These are phyloP conservation scores for Cardiospermum halicacabum DNA, from an alignment of 345 rosid species.

Conservation along the genomic window DNA sequence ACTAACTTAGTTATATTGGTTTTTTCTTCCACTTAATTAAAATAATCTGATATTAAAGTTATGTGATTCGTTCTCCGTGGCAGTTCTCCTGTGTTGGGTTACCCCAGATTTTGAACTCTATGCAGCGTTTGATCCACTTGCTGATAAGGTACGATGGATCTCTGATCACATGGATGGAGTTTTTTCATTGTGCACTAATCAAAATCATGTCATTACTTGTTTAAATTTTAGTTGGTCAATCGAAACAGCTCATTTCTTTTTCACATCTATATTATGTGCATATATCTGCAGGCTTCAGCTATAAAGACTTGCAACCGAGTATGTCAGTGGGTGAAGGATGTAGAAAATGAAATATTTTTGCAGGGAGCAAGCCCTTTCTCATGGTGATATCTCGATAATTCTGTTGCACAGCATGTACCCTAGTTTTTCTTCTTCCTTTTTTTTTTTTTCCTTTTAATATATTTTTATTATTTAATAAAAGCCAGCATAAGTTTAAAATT, in stretches of 20 bases:
- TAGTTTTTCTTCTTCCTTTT: too few relatives aligned
- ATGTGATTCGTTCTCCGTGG: slow-evolving; percentile 5
- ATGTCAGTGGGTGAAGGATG: slow-evolving; percentile 92
- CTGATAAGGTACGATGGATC: slow-evolving; percentile 81
- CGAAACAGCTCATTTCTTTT: not conserved
- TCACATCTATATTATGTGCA: not conserved
- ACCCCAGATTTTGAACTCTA: slow-evolving; percentile 96
- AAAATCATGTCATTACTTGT: not conserved
- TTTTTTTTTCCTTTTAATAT: too few relatives aligned
- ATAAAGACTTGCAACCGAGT: slow-evolving; percentile 89
- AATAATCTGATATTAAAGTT: not conserved
- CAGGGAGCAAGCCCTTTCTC: slow-evolving; percentile 98
- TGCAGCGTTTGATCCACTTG: slow-evolving; percentile 97
- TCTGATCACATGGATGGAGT: not conserved
- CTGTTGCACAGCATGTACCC: slow-evolving; percentile 29
- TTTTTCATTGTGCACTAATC: not conserved
- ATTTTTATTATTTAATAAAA: slow-evolving; percentile 16
- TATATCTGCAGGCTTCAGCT: slow-evolving; percentile 62
- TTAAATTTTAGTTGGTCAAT: not conserved
- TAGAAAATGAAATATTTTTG: slow-evolving; percentile 90
- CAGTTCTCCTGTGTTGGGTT: slow-evolving; percentile 97
- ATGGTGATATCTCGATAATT: slow-evolving; percentile 51
- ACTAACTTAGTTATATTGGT: not conserved
- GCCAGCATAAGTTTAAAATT: not conserved
- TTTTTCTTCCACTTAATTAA: not conserved